Percentiles rank a stretch among this genome's conserved stretches.
These are phyloP conservation scores for Trifolium subterraneum DNA, from an alignment of 306 rosid genomes.

Conservation along the genomic window DNA sequence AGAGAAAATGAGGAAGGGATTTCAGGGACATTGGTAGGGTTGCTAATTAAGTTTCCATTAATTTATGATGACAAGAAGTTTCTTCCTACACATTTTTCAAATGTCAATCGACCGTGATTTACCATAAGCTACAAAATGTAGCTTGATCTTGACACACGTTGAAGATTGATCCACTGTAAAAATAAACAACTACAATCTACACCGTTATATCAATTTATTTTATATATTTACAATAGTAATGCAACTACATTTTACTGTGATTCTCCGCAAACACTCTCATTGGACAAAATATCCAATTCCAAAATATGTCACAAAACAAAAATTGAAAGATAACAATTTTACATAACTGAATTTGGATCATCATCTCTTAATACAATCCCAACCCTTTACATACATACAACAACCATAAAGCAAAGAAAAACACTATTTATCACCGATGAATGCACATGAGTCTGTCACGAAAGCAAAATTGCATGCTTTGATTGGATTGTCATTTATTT, in stretches of 20 bases:
- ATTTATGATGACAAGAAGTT: too few species aligned
- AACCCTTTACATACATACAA: not conserved
- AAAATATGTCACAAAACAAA: conserved; percentile 5
- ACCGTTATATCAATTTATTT: too few species aligned
- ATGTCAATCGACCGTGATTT: not conserved
- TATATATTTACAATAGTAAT: not conserved
- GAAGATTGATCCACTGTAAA: not conserved
- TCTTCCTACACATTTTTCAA: too few species aligned
- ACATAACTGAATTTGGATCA: not conserved
- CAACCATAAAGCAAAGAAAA: not conserved
- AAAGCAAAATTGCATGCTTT: too few species aligned
- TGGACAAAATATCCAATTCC: conserved; percentile 16
- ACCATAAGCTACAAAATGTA: not conserved
- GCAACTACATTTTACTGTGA: too few species aligned
- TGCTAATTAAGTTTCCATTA: too few species aligned
- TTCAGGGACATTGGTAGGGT: too few species aligned
- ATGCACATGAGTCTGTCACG: too few species aligned
- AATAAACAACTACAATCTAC: not conserved
- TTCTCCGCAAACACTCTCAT: not conserved
- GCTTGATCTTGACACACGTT: not conserved
- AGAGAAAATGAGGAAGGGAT: too few species aligned
- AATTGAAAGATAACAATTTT: not conserved
- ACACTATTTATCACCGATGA: too few species aligned
- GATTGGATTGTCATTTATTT: too few species aligned
- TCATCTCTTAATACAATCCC: not conserved